Base-by-base conservation (phyloP, 352 stramenopile genomes). In the Plasmopara viticola region DNA sequence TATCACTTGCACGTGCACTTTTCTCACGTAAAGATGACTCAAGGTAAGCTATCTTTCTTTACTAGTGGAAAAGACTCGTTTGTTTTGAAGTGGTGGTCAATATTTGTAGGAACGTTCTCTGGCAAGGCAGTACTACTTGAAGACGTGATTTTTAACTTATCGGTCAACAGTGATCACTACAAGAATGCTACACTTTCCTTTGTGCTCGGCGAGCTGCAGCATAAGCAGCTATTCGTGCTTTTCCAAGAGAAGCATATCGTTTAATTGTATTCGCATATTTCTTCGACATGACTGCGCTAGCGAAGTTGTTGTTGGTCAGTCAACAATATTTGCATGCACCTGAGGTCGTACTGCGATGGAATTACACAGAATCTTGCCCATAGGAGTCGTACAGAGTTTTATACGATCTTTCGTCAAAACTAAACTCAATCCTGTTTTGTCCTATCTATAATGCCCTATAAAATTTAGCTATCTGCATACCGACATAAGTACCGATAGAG, bases 1-100 rank as follows among this genome's bases (percentile, higher is more conserved):
- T 94, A 94, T 52, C 84, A 94, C 56, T 72, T 94, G 45, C 84
- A 94, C 50, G 78, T 94, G 13, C 84, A 94, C 46, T 93, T 94
- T 44, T 86, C 76, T 25, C 84, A 94, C 56, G 68, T 94, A 38
- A 90, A 90, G 56, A 82, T 94, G 63, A 76, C 66, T 9, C 66
- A 86, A 49, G 84, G 84, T 87, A 57, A 12, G 45, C 38, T 3
- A 31, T 47, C 13, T 6, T 8, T 18, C 29, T 2, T 13, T 29
- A 33, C 42, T n/a, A 38, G 1, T 2, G 13, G 9, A 38, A n/a
- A 38, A 38, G 6, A 28, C 17, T n/a, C 17, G n/a, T 5, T 43
- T 15, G 0, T 46, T 25, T 10, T 7, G 45, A 15, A 6, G 6
- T n/a, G 14, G 17, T 6, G 48, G 34, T 34, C 56, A 60, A 61